phyloP scores from a whole-genome alignment of 2,329 filamentous ascomycete species.

The Penicillium sp. region DNA sequence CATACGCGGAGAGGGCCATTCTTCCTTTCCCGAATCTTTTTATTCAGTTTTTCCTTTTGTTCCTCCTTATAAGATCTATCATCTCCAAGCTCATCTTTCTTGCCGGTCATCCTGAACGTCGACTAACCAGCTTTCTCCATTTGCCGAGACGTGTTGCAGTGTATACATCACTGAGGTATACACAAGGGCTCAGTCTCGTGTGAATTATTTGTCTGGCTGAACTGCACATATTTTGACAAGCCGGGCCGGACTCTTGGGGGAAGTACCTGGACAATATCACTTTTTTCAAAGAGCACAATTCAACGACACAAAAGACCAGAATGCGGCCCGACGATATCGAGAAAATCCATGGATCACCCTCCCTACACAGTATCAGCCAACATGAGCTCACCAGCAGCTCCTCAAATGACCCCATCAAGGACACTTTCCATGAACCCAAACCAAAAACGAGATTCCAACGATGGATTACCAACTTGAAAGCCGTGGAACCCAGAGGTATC shows the following conservation, averaged over 20 bases:
- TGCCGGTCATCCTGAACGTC: not conserved
- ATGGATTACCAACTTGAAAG: slow-evolving; percentile 28
- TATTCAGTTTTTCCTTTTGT: not conserved
- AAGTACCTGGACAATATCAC: not conserved
- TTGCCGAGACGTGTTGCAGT: not conserved
- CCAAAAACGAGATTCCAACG: slow-evolving; percentile 22
- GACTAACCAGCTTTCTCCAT: not conserved
- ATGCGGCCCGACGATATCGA: slow-evolving; percentile 29
- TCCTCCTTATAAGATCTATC: slow-evolving; percentile 25
- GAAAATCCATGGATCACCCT: slow-evolving; percentile 27
- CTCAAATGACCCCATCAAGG: slow-evolving; percentile 14
- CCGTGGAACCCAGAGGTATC: slow-evolving; percentile 30
- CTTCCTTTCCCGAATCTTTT: not conserved
- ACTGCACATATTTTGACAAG: not conserved
- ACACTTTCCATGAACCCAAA: slow-evolving; percentile 4
- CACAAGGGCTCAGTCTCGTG: not conserved
- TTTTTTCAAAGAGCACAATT: not conserved
- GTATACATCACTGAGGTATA: not conserved
- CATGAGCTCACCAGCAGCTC: slow-evolving; percentile 22
- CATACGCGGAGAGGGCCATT: not conserved
- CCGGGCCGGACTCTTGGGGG: not conserved
- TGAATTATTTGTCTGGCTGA: not conserved
- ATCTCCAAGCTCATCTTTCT: slow-evolving; percentile 11
- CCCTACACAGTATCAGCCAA: slow-evolving; percentile 26
- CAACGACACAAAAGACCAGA: not conserved